Conservation (phyloP, 495 filamentous ascomycete genomes). For the Penicillium egyptiacum region DNA sequence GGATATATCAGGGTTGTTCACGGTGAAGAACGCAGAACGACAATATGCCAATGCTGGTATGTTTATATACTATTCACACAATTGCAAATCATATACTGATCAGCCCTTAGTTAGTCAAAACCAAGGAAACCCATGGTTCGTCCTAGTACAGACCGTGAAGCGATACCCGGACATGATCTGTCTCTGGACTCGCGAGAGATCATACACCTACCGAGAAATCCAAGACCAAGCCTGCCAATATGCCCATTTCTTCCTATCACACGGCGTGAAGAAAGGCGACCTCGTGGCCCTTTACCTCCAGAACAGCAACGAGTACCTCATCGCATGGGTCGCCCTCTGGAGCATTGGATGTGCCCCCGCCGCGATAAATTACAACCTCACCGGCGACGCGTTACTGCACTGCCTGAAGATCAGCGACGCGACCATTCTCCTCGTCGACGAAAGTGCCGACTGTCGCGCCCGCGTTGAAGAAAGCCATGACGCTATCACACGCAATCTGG, state of each 20-base stretch:
- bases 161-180: constrained; percentile 49
- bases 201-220: constrained; percentile 63
- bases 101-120: constrained; percentile 45
- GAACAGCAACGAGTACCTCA: constrained; percentile 68
- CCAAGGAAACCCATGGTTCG: constrained; percentile 61
- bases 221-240: constrained; percentile 59
- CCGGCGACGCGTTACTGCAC: constrained; percentile 65
- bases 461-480: constrained; percentile 55
- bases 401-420: constrained; percentile 62
- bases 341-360: constrained; percentile 67
- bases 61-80: constrained; percentile 1
- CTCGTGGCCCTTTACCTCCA: constrained; percentile 68
- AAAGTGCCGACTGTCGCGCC: constrained; percentile 51
- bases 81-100: constrained; percentile 10
- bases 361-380: constrained; percentile 71
- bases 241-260: constrained; percentile 60
- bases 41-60: constrained; percentile 38
- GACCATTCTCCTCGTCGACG: constrained; percentile 65
- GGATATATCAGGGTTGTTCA: constrained; percentile 49
- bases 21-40: constrained; percentile 33
- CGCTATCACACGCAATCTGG: constrained; percentile 50
- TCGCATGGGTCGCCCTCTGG: constrained; percentile 61
- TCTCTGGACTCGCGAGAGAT: constrained; percentile 65
- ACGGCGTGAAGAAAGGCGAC: constrained; percentile 63
- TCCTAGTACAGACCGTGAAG: constrained; percentile 57